These are phyloP conservation scores for Aspergillus transmontanensis DNA, from an alignment of 2,329 filamentous ascomycete genomes.

Conservation along the genomic window DNA sequence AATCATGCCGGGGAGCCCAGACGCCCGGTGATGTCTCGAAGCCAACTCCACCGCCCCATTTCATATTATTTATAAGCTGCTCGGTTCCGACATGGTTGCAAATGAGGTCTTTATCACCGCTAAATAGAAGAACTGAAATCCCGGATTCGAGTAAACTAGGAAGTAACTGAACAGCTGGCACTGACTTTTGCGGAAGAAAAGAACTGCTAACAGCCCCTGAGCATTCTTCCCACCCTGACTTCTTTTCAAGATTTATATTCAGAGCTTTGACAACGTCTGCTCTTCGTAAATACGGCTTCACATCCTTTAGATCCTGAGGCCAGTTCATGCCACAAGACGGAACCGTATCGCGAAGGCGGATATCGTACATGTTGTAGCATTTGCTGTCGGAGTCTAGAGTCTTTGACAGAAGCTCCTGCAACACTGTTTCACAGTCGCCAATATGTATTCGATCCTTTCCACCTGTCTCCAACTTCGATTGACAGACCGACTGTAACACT, in stretches of 20 bases:
- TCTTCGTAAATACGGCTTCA: conserved; percentile 83
- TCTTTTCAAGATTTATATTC: conserved; percentile 79
- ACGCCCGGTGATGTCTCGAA: conserved; percentile 86
- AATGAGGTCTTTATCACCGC: conserved; percentile 89
- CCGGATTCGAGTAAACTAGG: conserved; percentile 73
- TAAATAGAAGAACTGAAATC: conserved; percentile 83
- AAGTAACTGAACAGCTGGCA: conserved; percentile 72
- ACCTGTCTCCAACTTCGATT: conserved; percentile 58
- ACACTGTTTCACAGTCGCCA: conserved; percentile 71
- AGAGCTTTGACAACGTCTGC: conserved; percentile 77
- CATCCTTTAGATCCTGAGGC: conserved; percentile 78
- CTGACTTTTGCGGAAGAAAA: conserved; percentile 72
- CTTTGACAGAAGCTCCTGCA: conserved; percentile 70
- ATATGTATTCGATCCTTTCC: conserved; percentile 67
- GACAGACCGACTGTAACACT: conserved; percentile 68
- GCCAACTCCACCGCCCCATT: conserved; percentile 88
- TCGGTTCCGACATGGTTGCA: conserved; percentile 98
- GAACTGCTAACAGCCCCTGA: conserved; percentile 72
- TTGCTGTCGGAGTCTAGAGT: conserved; percentile 60
- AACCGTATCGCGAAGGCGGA: conserved; percentile 77
- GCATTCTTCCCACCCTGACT: conserved; percentile 90
- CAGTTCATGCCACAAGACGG: conserved; percentile 96
- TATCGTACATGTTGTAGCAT: conserved; percentile 97
- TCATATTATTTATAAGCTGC: conserved; percentile 82
- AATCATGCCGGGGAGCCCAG: conserved; percentile 88